Percentiles rank a stretch among this genome's conserved stretches.
Conservation (phyloP, 106 monocot species). For the Vanilla planifolia region DNA sequence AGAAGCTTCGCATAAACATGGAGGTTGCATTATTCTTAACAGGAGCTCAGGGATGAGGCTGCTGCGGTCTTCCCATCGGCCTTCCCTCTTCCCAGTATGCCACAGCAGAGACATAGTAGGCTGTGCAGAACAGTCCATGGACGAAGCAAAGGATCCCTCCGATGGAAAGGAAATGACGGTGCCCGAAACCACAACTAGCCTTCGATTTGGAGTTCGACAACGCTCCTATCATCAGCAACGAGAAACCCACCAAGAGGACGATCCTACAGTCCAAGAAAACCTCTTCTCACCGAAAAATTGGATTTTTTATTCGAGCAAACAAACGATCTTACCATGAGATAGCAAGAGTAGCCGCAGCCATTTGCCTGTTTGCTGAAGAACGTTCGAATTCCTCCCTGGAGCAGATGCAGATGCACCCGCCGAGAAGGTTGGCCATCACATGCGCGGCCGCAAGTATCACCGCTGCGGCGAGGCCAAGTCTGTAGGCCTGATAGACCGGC, state of each 20-base stretch:
- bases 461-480: conserved; percentile 53
- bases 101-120: conserved; percentile 52
- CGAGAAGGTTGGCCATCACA: conserved; percentile 51
- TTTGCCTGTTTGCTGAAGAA: conserved; percentile 40
- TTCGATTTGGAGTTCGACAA: conserved; percentile 39
- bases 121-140: conserved; percentile 37
- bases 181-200: conserved; percentile 35
- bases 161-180: conserved; percentile 34
- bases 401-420: conserved; percentile 65
- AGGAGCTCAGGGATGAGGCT: conserved; percentile 5
- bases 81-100: conserved; percentile 19
- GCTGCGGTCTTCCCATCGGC: background rate
- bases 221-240: conserved; percentile 55
- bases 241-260: conserved; percentile 27
- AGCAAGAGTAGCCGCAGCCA: conserved; percentile 38
- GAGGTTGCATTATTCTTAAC: no score
- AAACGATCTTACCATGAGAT: conserved; percentile 72
- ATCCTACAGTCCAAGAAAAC: conserved; percentile 40
- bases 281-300: background rate
- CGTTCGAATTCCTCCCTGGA: conserved; percentile 27
- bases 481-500: conserved; percentile 58
- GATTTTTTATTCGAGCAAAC: no score
- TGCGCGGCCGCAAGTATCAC: conserved; percentile 62
- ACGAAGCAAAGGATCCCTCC: conserved; percentile 74
- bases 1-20: no score